Conservation (phyloP, 305 asterid species). For the Solanum chacoense region DNA sequence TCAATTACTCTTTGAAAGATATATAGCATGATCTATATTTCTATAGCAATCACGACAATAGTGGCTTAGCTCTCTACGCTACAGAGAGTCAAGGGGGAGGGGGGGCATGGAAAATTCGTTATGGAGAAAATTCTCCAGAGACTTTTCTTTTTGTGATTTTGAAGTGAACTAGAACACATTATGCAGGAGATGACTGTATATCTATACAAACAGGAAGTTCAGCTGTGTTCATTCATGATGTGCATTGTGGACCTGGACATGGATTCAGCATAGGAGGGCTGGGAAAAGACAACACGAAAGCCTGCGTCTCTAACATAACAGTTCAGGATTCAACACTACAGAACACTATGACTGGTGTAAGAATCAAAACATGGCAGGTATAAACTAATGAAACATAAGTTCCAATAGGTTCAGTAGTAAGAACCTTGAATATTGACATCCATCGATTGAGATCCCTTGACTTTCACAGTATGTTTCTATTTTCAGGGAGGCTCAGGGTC, state of each 20-base stretch:
- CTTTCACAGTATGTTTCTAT: background rate
- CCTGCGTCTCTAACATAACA: slow-evolving; percentile 86
- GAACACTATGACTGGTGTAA: slow-evolving; percentile 70
- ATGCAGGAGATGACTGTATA: slow-evolving; percentile 87
- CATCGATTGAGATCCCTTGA: background rate
- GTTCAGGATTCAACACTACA: slow-evolving; percentile 56
- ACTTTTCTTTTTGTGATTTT: background rate
- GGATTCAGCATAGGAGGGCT: slow-evolving; percentile 94
- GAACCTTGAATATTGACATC: background rate
- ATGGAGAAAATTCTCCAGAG: background rate
- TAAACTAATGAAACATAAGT: background rate
- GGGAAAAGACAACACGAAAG: slow-evolving; percentile 72
- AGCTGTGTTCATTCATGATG: slow-evolving; percentile 60
- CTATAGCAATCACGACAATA: background rate
- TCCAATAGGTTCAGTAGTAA: background rate
- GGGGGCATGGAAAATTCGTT: background rate
- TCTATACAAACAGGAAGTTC: slow-evolving; percentile 91
- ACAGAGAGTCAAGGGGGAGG: background rate
- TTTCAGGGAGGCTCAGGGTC: slow-evolving; percentile 76
- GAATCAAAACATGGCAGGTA: slow-evolving; percentile 97
- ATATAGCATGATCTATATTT: background rate
- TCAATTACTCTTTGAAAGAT: background rate
- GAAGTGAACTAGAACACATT: background rate
- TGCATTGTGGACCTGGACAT: slow-evolving; percentile 91
- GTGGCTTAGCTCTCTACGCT: background rate